Base-by-base conservation (phyloP, 768 basidiomycete genomes). In the Amanita jacksonii region DNA sequence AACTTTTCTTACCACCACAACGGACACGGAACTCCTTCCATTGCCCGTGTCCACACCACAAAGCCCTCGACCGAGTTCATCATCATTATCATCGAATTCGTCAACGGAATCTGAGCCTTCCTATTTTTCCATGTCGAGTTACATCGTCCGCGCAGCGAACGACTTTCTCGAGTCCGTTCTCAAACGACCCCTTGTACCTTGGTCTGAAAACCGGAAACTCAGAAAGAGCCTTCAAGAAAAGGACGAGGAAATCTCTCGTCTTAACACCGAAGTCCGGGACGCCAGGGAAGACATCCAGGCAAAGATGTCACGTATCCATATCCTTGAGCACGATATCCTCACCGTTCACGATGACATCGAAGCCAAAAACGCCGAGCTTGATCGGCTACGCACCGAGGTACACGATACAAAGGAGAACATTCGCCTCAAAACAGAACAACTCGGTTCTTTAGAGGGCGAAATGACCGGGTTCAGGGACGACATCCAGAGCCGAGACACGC, bases 331-430 rank as follows among this genome's bases (percentile, higher is more conserved):
- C 8, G 44, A 45, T n/a, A 38, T 45, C 7, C 13, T n/a, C 22
- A 18, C 18, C 4, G 44, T 30, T n/a, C 24, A 9, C 19, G 36
- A 24, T n/a, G 36, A 38, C 27, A 19, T 45, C 25, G 27, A 32
- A 12, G 19, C 13, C 1, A 45, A 27, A 20, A 35, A 38, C 22
- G 20, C 10, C 19, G 36, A 45, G 19, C 22, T 45, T 6, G 6
- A 15, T 25, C 33, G 32, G 36, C 27, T 45, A 12, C 44, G 37
- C n/a, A 31, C 27, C 27, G 36, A 45, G 3, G 30, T 45, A 7
- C 33, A 30, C 24, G 44, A 45, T 20, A 38, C 44, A n/a, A 45
- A 45, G n/a, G 44, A 38, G 1, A 45, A 45, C 25, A 38, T 45
- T 4, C 16, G 22, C 0, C 13, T 45, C 16, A 25, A 36, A 20